Base-by-base conservation (phyloP, 345 rosid genomes). In the Lepidium africanum region DNA sequence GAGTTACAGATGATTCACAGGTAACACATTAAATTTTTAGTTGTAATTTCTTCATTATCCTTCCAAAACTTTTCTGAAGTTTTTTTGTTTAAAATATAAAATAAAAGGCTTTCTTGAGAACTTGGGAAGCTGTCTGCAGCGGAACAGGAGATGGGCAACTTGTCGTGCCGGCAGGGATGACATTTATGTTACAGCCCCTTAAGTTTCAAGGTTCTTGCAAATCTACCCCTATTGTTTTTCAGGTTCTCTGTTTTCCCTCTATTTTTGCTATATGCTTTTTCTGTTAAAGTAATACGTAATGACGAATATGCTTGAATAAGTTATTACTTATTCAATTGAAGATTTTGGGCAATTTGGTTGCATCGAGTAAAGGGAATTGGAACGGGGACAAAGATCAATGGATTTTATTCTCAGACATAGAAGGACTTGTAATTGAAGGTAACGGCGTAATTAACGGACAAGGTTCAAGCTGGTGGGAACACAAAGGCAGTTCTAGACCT, bases 401-500 rank as follows among this genome's bases (percentile, higher is more conserved):
- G 84, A 52, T 83, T 36, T 36, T 42, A 7, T 81, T 79, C 21
- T 15, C 58, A 3, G 63, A 65, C 25, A 65, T 81, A 3, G 48
- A 30, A 13, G 78, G 78, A 23, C 70, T 83, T 27, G 56, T 45
- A 10, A 32, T 83, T 16, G 61, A 67, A 40, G 83, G 80, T 16
- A 2, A 33, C 2, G 82, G 87, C 5, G 19, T 13, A 15, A 68
- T 83, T 13, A 65, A 81, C 17, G 87, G 83, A 11, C 81, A 67
- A 6, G 87, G 87, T 17, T 45, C 69, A 5, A 48, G 23, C 13
- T 83, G 83, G 87, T 83, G 87, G 87, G 51, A 46, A 30, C 25
- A 72, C 77, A 64, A 49, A 41, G 72, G 65, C 64, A 23, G 55
- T 14, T 63, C 79, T 11, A 64, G 79, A 70, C 79, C 79, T 40